phyloP scores from a whole-genome alignment of 306 rosid genomes.

The Cicer chorassanicum region DNA sequence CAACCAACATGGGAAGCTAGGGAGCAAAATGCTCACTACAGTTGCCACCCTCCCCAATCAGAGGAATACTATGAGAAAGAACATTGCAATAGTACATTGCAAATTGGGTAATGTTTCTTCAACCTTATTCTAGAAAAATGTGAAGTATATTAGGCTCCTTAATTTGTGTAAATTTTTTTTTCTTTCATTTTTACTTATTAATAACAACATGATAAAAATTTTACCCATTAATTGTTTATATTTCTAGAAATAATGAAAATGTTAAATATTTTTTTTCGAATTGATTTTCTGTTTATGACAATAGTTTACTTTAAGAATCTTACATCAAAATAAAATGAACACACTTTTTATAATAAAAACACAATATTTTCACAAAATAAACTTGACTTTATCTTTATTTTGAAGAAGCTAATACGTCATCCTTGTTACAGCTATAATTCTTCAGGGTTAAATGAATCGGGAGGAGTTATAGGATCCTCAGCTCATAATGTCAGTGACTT shows the following conservation, averaged over 20 bases:
- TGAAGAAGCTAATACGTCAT: conserved; percentile 6
- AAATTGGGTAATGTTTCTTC: conserved; percentile 57
- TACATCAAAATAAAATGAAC: too few species aligned
- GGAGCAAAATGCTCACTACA: conserved; percentile 53
- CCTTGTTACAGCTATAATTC: conserved; percentile 46
- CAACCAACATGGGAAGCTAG: conserved; percentile 54
- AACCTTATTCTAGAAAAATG: not conserved
- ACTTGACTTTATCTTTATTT: not conserved
- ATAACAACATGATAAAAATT: too few species aligned
- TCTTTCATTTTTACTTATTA: too few species aligned
- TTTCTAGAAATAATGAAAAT: too few species aligned
- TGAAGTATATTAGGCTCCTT: not conserved
- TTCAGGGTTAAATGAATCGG: conserved; percentile 42
- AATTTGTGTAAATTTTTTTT: too few species aligned
- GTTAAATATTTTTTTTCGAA: too few species aligned
- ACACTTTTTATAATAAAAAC: too few species aligned
- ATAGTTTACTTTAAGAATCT: too few species aligned
- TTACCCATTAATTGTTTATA: too few species aligned
- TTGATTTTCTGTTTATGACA: too few species aligned
- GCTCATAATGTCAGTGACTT: conserved; percentile 43
- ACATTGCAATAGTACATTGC: conserved; percentile 53
- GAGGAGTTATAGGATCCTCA: conserved; percentile 50
- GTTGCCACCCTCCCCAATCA: conserved; percentile 51
- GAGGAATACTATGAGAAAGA: conserved; percentile 52
- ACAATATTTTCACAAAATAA: too few species aligned